A percentile compares a stretch with the other conserved stretches of the same genome.
Evolutionary conservation across 352 stramenopile species (phyloP).

Genomic region (Phytophthora megakarya): DNA sequence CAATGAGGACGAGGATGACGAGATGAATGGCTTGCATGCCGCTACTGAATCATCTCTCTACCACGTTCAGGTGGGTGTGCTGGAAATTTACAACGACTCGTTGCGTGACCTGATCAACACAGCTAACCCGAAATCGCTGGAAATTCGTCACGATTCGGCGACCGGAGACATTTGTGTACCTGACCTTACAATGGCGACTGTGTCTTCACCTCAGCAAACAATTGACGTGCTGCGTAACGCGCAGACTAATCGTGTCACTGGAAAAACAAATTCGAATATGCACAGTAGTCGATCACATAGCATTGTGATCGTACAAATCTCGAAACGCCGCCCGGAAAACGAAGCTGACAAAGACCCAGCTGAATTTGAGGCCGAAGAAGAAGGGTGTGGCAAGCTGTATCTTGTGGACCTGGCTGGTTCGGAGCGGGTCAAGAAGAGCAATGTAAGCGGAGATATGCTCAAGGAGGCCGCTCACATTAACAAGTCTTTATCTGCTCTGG

Average conservation of each 20-base stretch:
- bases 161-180: constrained; percentile 76
- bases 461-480: constrained; percentile 86
- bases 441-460: constrained; percentile 84
- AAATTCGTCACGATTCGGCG: constrained; percentile 75
- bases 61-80: constrained; percentile 90
- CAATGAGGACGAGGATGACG: constrained; percentile 33
- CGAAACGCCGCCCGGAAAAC: constrained; percentile 43
- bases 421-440: constrained; percentile 92
- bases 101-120: constrained; percentile 90
- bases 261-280: constrained; percentile 87
- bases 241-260: constrained; percentile 82
- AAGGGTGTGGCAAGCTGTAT: constrained; percentile 89
- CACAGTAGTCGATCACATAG: constrained; percentile 93
- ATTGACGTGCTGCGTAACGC: constrained; percentile 68
- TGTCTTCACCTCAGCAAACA: constrained; percentile 67
- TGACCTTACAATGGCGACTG: constrained; percentile 74
- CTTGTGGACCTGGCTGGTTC: constrained; percentile 93
- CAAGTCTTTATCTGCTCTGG: constrained; percentile 91
- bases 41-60: constrained; percentile 44
- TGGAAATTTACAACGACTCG: constrained; percentile 97
- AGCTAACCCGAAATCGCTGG: constrained; percentile 57
- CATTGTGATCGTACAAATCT: constrained; percentile 92
- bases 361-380: constrained; percentile 38
- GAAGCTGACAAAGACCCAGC: constrained; percentile 35
- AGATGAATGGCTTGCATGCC: constrained; percentile 32